A percentile compares a stretch with the other conserved stretches of the same genome.
Evolutionary conservation across 495 filamentous ascomycete genomes (phyloP).

Genomic region (Jackrogersella multiformis): DNA sequence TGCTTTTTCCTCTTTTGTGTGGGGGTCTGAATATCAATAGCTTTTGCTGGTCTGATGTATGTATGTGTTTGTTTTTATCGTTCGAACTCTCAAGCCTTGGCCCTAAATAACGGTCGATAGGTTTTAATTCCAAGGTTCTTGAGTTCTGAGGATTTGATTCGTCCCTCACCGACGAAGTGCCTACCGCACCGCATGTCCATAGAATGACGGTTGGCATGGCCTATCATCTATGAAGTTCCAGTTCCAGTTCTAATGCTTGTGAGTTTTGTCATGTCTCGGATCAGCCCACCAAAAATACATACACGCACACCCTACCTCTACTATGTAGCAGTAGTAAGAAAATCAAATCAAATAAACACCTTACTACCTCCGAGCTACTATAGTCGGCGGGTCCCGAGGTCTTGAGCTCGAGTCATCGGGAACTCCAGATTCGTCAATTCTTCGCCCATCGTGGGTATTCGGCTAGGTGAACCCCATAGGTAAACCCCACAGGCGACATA

Average conservation of each 20-base stretch:
- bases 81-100: slow-evolving; percentile 3
- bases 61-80: not conserved
- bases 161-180: slow-evolving; percentile 6
- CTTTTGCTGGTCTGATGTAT: slow-evolving; percentile 9
- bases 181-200: no score
- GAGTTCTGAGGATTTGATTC: no score
- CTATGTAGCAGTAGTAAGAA: no score
- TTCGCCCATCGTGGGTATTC: slow-evolving; percentile 4
- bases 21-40: slow-evolving; percentile 25
- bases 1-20: slow-evolving; percentile 10
- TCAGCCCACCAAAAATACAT: slow-evolving; percentile 17
- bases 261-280: slow-evolving; percentile 10
- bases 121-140: no score
- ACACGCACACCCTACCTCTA: no score
- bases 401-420: slow-evolving; percentile 6
- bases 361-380: no score
- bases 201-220: no score
- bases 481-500: slow-evolving; percentile 15
- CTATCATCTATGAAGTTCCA: no score
- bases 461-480: slow-evolving; percentile 5
- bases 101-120: not conserved
- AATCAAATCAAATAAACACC: no score
- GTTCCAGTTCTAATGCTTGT: no score
- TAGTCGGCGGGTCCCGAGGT: slow-evolving; percentile 3
- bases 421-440: not conserved